Base-by-base conservation (phyloP, 495 filamentous ascomycete genomes). In the Darksidea phi region DNA sequence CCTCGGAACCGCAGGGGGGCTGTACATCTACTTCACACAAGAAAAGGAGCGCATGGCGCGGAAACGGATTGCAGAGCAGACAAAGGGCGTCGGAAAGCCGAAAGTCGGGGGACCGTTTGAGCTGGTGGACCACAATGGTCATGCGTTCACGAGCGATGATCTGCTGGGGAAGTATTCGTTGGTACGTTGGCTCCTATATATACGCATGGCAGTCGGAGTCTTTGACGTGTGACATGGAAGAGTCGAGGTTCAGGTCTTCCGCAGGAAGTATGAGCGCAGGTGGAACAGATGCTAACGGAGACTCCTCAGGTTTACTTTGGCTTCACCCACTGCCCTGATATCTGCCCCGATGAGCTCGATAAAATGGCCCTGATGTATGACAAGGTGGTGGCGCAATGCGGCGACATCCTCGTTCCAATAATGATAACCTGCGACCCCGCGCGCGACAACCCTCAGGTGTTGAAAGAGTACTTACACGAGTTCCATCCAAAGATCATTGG, bases 271-370 rank as follows among this genome's bases (percentile, higher is more conserved):
- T 10, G 10, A 32, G 28, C 28, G 28, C 28, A 32, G 10, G 10
- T 10, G 10, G 28, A 32, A 32, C 4, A 10, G 28, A 32, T 12
- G 7, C 26, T 32, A 50, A 49, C 55, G 21, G 6, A 49, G 55
- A 37, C 21, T 3, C 28, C 5, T 38, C 63, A 88, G 88, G 85
- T 97, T 45, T 98, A 98, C 75, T 98, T 97, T 72, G 94, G 94
- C 66, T 98, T 98, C 84, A 90, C 90, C 13, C 91, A 96, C 75
- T 98, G 94, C 73, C 94, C 94, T 12, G 94, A 98, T 74, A 98
- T 98, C 74, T 98, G 94, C 79, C 94, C 94, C 26, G 94, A 98
- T 66, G 94, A 98, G 78, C 86, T 98, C 53, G 94, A 98, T 74
- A 98, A 98, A 77, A 96, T 98, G 91, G 90, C 92, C 48, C 78